These are phyloP conservation scores for Paulownia fortunei DNA, from an alignment of 257 asterid species.

Conservation along the genomic window DNA sequence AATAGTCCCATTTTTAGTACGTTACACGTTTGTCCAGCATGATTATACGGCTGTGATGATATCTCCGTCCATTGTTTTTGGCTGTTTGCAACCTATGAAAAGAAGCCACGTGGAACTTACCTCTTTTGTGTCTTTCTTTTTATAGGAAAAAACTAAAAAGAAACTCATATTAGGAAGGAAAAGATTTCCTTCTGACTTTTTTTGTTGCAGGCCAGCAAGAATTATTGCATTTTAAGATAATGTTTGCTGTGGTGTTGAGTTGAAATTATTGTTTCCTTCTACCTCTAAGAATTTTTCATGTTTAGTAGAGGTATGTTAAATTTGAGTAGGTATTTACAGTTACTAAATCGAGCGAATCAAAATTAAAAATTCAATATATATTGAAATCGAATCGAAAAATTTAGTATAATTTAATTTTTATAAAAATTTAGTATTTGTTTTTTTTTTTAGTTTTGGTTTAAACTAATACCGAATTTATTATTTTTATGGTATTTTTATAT, in stretches of 20 bases:
- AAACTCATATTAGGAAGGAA: neutral
- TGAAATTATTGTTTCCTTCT: neutral
- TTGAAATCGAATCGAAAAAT: too few species aligned
- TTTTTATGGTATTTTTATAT: too few species aligned
- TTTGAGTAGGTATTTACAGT: too few species aligned
- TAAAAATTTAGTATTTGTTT: too few species aligned
- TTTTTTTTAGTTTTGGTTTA: too few species aligned
- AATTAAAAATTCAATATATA: too few species aligned
- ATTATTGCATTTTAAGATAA: neutral
- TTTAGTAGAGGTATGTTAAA: neutral
- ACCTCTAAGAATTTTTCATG: neutral
- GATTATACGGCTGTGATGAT: conserved; percentile 25
- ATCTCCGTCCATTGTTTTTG: conserved; percentile 36
- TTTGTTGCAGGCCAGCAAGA: neutral
- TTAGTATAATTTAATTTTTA: too few species aligned
- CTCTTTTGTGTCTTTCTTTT: conserved; percentile 3
- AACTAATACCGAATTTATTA: too few species aligned
- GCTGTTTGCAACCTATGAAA: conserved; percentile 23
- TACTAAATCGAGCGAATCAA: too few species aligned
- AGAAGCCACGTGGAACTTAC: conserved; percentile 30
- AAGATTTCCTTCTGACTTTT: neutral
- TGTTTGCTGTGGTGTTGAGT: too few species aligned
- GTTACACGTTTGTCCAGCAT: conserved; percentile 30
- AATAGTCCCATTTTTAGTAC: conserved; percentile 33
- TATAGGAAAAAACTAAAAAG: neutral